Evolutionary conservation across 2,329 filamentous ascomycete species (phyloP).

Genomic region (Remersonia thermophila): DNA sequence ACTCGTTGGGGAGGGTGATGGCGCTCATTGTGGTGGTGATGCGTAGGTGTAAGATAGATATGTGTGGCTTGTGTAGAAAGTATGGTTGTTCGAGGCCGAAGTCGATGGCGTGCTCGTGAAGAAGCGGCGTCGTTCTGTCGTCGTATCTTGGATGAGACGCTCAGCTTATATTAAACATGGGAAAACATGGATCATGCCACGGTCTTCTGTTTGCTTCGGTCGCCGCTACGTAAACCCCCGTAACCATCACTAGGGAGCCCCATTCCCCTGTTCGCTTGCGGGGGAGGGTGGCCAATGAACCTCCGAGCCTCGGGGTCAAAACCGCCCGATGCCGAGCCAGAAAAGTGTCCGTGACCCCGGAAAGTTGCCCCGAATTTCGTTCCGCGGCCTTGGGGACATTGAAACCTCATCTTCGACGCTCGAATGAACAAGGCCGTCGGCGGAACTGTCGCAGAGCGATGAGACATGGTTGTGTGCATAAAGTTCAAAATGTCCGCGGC

Average conservation of each 20-base stretch:
- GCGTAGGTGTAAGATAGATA: background rate
- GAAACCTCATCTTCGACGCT: no score
- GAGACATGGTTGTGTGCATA: no score
- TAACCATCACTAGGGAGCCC: background rate
- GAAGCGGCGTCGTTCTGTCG: no score
- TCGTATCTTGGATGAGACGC: no score
- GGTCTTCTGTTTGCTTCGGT: constrained; percentile 7
- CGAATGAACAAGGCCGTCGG: no score
- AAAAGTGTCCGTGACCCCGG: constrained; percentile 6
- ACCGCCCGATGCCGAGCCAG: constrained; percentile 6
- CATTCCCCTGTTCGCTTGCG: background rate
- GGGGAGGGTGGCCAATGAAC: constrained; percentile 3
- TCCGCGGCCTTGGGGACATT: no score
- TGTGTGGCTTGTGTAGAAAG: no score
- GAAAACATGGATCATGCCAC: constrained; percentile 1
- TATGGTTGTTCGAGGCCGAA: no score
- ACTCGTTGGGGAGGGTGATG: constrained; percentile 35
- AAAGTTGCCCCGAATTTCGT: background rate
- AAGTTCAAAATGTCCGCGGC: no score
- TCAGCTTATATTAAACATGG: no score
- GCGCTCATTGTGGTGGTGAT: constrained; percentile 27
- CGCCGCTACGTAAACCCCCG: background rate
- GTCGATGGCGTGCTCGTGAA: no score
- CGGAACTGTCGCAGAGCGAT: no score
- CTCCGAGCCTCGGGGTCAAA: background rate